Percentiles rank a stretch among this genome's conserved stretches.
phyloP scores from a whole-genome alignment of 805 yeast species.

The Yarrowia yakushimensis region DNA sequence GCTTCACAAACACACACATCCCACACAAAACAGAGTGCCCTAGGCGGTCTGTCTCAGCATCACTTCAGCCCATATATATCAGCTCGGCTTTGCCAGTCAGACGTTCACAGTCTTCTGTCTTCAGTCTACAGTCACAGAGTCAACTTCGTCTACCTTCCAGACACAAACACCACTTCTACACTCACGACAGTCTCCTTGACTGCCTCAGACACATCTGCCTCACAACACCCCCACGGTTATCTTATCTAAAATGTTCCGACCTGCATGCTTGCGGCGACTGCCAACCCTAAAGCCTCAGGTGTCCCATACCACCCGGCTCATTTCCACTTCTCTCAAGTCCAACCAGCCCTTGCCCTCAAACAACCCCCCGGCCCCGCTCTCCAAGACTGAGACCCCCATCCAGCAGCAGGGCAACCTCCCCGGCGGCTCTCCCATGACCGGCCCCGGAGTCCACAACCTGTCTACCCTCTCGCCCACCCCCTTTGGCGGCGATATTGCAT shows the following conservation, averaged over 20 bases:
- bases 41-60: no score
- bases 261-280: constrained; percentile 13
- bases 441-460: constrained; percentile 12
- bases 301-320: not conserved
- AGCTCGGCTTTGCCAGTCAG: no score
- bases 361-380: constrained; percentile 7
- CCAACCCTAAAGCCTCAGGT: constrained; percentile 5
- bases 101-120: no score
- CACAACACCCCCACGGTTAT: no score
- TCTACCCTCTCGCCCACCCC: constrained; percentile 22
- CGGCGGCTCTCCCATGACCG: constrained; percentile 20
- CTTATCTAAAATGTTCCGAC: constrained; percentile 7
- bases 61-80: no score
- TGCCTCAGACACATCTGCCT: no score
- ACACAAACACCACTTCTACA: not conserved
- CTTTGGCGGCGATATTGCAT: not conserved
- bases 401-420: constrained; percentile 20
- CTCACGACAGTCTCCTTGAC: not conserved
- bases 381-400: constrained; percentile 13
- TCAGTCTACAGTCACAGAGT: no score
- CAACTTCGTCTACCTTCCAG: no score
- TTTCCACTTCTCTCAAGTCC: constrained; percentile 5
- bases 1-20: not conserved
- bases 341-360: constrained; percentile 16
- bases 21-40: not conserved